Evolutionary conservation across 352 stramenopile species (phyloP), one percentile per base, ranked within the genome.

Genomic region (Halophytophthora batemanensis): DNA sequence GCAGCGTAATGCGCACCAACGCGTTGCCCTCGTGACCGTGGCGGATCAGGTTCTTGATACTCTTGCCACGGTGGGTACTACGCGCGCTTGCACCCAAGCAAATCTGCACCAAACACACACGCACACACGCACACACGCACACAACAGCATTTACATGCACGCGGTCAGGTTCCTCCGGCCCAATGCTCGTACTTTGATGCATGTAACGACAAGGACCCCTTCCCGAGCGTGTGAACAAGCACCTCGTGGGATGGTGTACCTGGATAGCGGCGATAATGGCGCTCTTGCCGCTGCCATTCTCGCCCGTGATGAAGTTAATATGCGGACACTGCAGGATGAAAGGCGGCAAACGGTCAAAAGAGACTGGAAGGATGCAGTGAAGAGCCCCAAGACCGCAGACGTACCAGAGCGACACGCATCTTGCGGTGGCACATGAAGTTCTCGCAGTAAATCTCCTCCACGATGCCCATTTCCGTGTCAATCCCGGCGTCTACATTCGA

Each of bases 371-470:
- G 10, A 17, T 4, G 8, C 17, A 29, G 29, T 28, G 10, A 1
- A 13, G 6, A 45, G 25, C 21, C 50, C 22, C 6, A 21, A 19
- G 12, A 5, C 10, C 37, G 31, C 2, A 38, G 14, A 34, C 44
- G 44, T 38, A 78, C 69, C 15, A 98, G 61, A 10, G 87, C 61
- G 17, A 98, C 78, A 0, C 72, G 80, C 45, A 98, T 71, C 53
- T 96, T 97, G 45, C 84, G 86, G 59, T 98, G 96, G 67, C 95
- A 99, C 96, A 99, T 99, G 68, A 99, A 99, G 64, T 99, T 98
- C 61, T 98, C 91, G 42, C 92, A 91, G 73, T 98, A 98, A 28
- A 98, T 96, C 56, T 96, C 82, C 17, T 95, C 77, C 35, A 99
- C 96, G 31, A 98, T 82, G 4, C 96, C 96, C 53, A 96, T 93